phyloP scores from a whole-genome alignment of 2,329 filamentous ascomycete genomes.

The Fusarium illudens region DNA sequence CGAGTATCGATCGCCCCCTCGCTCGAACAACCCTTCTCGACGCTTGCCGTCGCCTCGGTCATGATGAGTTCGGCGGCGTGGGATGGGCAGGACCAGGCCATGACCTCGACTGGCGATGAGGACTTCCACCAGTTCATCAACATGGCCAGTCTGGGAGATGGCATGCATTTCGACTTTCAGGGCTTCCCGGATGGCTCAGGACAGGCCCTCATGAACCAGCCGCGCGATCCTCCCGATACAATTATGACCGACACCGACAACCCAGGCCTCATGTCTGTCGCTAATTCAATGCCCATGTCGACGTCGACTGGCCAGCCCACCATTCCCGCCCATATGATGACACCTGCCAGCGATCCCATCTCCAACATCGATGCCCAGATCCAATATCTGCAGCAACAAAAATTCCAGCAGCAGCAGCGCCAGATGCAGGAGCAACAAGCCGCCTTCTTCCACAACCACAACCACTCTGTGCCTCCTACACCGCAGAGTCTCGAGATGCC shows the following conservation, averaged over 20 bases:
- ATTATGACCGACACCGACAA: constrained; percentile 48
- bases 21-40: constrained; percentile 16
- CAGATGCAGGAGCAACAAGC: constrained; percentile 66
- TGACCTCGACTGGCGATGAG: constrained; percentile 62
- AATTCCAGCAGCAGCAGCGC: constrained; percentile 67
- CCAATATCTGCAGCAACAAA: constrained; percentile 71
- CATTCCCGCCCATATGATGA: constrained; percentile 57
- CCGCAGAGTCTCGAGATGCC: constrained; percentile 82
- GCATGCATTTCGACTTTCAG: constrained; percentile 68
- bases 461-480: constrained; percentile 76
- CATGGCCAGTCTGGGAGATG: constrained; percentile 62
- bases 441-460: constrained; percentile 63
- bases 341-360: constrained; percentile 60
- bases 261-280: constrained; percentile 43
- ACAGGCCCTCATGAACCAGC: constrained; percentile 43
- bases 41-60: constrained; percentile 32
- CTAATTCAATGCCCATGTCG: constrained; percentile 55
- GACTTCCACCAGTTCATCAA: constrained; percentile 72
- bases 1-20: constrained; percentile 9
- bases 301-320: constrained; percentile 55
- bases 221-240: constrained; percentile 46
- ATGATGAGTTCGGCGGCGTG: constrained; percentile 65
- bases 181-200: constrained; percentile 58
- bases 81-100: constrained; percentile 65
- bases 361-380: constrained; percentile 72